Evolutionary conservation across 2,329 filamentous ascomycete species (phyloP).

Genomic region (Mariannaea elegans): DNA sequence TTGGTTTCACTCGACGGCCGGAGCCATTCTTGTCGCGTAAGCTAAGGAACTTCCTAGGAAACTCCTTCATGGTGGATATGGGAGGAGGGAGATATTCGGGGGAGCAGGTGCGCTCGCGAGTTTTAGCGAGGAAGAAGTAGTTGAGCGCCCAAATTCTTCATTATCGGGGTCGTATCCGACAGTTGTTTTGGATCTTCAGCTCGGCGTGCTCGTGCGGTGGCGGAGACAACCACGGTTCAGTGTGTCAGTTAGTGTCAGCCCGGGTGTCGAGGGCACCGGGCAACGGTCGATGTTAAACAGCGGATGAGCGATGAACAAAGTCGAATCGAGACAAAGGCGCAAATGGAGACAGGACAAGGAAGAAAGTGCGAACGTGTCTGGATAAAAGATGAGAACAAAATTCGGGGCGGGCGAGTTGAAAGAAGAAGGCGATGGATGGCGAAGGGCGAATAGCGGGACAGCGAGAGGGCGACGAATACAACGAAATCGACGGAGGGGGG

Average conservation of each 20-base stretch:
- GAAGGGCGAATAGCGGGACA: slow-evolving; percentile 5
- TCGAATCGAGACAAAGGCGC: not conserved
- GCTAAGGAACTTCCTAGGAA: slow-evolving; percentile 73
- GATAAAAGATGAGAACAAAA: slow-evolving; percentile 2
- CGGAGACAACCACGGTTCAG: slow-evolving; percentile 4
- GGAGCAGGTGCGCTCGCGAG: slow-evolving; percentile 38
- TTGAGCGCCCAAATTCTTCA: slow-evolving; percentile 39
- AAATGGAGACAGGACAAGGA: not conserved
- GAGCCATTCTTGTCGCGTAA: slow-evolving; percentile 70
- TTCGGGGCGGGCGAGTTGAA: slow-evolving; percentile 19
- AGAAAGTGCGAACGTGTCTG: not conserved
- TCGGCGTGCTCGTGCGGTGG: slow-evolving; percentile 29
- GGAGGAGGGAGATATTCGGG: slow-evolving; percentile 6
- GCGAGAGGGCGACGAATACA: slow-evolving; percentile 12
- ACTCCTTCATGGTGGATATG: slow-evolving; percentile 59
- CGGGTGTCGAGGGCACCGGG: not conserved
- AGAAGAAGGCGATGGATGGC: slow-evolving; percentile 14
- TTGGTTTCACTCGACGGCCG: slow-evolving; percentile 64
- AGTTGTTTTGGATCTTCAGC: slow-evolving; percentile 25
- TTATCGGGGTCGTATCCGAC: slow-evolving; percentile 40
- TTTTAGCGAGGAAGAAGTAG: slow-evolving; percentile 44
- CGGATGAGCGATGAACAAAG: slow-evolving; percentile 7
- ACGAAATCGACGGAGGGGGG: not conserved
- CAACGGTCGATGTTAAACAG: not conserved
- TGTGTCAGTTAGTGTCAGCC: not conserved